Conservation (phyloP, 345 rosid genomes). For the Psidium guajava region DNA sequence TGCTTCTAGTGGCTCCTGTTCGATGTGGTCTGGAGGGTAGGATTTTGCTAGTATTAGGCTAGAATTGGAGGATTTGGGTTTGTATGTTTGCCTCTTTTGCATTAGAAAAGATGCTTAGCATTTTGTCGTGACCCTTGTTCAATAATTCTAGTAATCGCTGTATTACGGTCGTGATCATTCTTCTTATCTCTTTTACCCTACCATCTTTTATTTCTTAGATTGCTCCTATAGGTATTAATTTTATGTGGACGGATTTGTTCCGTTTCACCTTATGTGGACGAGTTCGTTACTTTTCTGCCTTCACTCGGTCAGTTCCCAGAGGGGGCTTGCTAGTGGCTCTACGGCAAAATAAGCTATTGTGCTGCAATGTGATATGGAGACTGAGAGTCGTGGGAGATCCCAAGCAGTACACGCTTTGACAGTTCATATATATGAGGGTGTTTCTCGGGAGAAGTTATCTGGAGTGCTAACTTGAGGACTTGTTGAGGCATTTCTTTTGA, state of each 20-base stretch:
- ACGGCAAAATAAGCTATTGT: neutral
- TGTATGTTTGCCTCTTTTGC: neutral
- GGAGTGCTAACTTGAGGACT: neutral
- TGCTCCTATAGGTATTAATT: neutral
- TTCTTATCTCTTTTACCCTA: neutral
- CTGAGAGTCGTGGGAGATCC: neutral
- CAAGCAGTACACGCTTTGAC: neutral
- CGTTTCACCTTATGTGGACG: neutral
- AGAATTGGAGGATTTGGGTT: neutral
- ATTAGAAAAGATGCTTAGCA: neutral
- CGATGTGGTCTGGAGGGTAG: neutral
- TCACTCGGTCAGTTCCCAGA: neutral
- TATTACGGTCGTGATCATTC: neutral
- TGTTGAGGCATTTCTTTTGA: neutral
- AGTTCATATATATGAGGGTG: neutral
- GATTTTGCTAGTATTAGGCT: neutral
- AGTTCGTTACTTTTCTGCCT: neutral
- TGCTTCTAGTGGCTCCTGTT: neutral
- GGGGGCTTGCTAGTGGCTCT: neutral
- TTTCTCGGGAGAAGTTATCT: neutral
- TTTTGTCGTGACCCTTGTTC: neutral
- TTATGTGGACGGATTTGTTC: neutral
- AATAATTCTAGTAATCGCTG: neutral
- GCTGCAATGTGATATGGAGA: neutral
- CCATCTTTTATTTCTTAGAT: neutral